phyloP scores from a whole-genome alignment of 257 asterid genomes.

The Solanum ossicruentum region DNA sequence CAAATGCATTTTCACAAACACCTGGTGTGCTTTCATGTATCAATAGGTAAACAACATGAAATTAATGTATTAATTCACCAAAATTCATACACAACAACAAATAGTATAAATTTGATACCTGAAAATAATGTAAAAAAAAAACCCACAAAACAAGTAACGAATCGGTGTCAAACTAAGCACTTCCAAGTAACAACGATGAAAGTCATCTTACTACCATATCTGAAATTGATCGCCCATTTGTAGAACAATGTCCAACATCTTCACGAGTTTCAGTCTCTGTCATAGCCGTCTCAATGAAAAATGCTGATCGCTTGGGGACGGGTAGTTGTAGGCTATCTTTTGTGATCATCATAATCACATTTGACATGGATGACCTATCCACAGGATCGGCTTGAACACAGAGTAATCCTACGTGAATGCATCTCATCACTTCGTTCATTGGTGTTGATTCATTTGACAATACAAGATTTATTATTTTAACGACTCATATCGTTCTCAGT shows the following conservation, averaged over 20 bases:
- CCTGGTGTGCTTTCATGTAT: no score
- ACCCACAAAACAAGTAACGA: no score
- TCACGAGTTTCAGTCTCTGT: background rate
- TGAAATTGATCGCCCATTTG: slow-evolving; percentile 6
- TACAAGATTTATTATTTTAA: slow-evolving; percentile 3
- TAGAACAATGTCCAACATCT: background rate
- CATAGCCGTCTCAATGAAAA: slow-evolving; percentile 2
- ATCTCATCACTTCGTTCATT: background rate
- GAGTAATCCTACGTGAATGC: slow-evolving; percentile 17
- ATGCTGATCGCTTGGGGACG: slow-evolving; percentile 18
- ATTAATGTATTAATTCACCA: no score
- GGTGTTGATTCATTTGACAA: background rate
- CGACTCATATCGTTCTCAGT: no score
- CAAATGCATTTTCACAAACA: no score
- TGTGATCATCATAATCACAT: slow-evolving; percentile 17
- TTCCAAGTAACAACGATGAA: background rate
- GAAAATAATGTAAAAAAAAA: no score
- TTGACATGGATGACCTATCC: slow-evolving; percentile 19
- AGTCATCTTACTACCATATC: slow-evolving; percentile 4
- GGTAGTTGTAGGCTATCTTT: slow-evolving; percentile 4
- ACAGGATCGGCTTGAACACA: slow-evolving; percentile 22
- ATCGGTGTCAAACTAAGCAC: background rate
- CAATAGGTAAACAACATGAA: no score
- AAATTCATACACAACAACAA: no score
- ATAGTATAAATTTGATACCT: no score